Percentiles rank a stretch among this genome's conserved stretches.
phyloP scores from a whole-genome alignment of 441 rosid species.

The Mallotus japonicus region DNA sequence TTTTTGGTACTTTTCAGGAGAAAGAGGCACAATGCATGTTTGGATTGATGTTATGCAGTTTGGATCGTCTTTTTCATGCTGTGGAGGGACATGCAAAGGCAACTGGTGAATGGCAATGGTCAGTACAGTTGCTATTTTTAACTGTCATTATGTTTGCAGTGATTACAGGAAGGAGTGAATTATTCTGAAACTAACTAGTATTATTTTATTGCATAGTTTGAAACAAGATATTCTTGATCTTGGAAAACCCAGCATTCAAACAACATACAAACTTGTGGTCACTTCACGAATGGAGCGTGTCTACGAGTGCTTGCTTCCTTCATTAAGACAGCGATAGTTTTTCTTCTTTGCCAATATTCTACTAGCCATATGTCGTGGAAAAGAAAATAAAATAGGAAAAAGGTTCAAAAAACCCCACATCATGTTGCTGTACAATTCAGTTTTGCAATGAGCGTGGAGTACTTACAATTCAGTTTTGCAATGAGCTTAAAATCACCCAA shows the following conservation, averaged over 20 bases:
- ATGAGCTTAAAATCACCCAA: too few relatives aligned
- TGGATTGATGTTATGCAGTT: constrained; percentile 78
- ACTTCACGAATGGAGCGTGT: constrained; percentile 62
- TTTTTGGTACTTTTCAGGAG: constrained; percentile 47
- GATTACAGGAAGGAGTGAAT: neutral
- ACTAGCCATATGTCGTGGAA: neutral
- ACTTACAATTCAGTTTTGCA: too few relatives aligned
- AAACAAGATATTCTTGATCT: constrained; percentile 74
- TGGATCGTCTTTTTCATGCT: constrained; percentile 67
- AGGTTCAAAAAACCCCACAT: neutral
- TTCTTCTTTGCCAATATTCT: neutral
- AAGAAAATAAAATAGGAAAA: neutral
- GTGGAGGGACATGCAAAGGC: constrained; percentile 72
- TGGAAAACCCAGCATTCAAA: constrained; percentile 66
- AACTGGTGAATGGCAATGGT: constrained; percentile 92
- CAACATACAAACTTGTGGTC: constrained; percentile 62
- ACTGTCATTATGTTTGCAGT: neutral
- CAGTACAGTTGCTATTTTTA: constrained; percentile 24
- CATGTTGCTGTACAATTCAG: constrained; percentile 6
- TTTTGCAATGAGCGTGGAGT: constrained; percentile 10
- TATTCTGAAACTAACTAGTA: constrained; percentile 25
- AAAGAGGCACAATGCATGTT: constrained; percentile 72
- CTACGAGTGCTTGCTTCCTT: constrained; percentile 83
- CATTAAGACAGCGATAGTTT: constrained; percentile 42
- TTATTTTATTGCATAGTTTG: constrained; percentile 47